phyloP scores from a whole-genome alignment of 805 yeast genomes.

The Jamesozyma piceae region DNA sequence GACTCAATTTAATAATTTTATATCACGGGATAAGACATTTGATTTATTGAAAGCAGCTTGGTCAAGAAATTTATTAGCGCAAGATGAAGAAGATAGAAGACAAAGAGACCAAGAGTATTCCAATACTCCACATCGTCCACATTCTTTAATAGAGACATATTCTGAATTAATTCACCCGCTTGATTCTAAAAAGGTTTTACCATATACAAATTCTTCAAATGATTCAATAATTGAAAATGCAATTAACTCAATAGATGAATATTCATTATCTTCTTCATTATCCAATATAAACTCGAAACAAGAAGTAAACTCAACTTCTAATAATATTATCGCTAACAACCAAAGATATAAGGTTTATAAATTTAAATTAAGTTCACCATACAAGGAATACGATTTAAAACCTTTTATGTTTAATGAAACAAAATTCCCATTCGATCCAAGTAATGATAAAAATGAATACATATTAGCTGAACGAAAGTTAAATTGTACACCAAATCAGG shows the following conservation, averaged over 20 bases:
- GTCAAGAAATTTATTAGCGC: constrained; percentile 35
- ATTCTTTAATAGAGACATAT: constrained; percentile 2
- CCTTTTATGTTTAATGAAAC: constrained; percentile 60
- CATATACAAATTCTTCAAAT: constrained; percentile 7
- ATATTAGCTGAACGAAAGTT: constrained; percentile 38
- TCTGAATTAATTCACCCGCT: constrained; percentile 2
- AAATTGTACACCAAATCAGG: constrained; percentile 68
- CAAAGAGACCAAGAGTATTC: background rate
- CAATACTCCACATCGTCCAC: background rate
- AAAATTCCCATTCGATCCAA: constrained; percentile 34
- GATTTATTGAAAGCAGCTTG: constrained; percentile 63
- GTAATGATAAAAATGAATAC: constrained; percentile 39
- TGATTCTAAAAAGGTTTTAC: background rate
- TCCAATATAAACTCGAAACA: background rate
- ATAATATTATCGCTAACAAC: background rate
- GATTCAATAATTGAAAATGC: constrained; percentile 28
- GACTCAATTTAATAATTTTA: constrained; percentile 79
- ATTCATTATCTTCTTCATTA: constrained; percentile 13
- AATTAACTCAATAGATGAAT: constrained; percentile 39
- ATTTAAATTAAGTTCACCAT: constrained; percentile 34
- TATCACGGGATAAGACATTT: constrained; percentile 70
- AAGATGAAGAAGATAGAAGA: constrained; percentile 6
- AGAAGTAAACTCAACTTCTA: background rate
- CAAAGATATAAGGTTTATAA: background rate
- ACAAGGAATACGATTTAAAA: constrained; percentile 49